Evolutionary conservation across 768 basidiomycete species (phyloP).

Genomic region (Gloeopeniophorella convolvens): DNA sequence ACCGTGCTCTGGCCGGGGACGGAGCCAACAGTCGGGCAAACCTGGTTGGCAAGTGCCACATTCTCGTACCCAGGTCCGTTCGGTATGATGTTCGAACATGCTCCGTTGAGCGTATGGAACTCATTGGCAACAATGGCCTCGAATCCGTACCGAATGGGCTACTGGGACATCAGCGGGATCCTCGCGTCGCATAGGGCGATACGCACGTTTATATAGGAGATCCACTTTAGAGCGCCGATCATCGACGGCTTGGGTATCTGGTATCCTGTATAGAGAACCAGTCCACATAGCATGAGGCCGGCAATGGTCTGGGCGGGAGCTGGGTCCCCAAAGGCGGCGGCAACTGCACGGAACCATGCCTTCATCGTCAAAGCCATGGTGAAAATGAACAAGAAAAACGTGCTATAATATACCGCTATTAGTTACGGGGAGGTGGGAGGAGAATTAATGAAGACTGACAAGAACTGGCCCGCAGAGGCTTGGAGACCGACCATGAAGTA

Average conservation of each 20-base stretch:
- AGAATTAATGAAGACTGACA: constrained; percentile 39
- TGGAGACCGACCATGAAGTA: constrained; percentile 62
- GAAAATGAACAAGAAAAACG: constrained; percentile 52
- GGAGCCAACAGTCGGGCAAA: constrained; percentile 68
- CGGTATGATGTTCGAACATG: constrained; percentile 54
- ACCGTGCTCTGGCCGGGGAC: constrained; percentile 54
- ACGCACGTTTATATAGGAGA: constrained; percentile 55
- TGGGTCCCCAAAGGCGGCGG: constrained; percentile 51
- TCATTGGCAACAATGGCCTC: constrained; percentile 76
- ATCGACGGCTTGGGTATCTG: constrained; percentile 54
- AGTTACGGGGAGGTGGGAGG: background rate
- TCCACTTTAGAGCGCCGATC: constrained; percentile 65
- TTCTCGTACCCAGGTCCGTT: constrained; percentile 56
- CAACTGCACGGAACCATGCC: constrained; percentile 65
- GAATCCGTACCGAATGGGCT: constrained; percentile 69
- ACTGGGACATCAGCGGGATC: constrained; percentile 23
- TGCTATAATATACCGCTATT: constrained; percentile 32
- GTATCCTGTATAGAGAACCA: constrained; percentile 56
- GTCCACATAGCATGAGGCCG: constrained; percentile 43
- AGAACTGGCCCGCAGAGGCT: constrained; percentile 51
- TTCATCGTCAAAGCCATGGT: constrained; percentile 60
- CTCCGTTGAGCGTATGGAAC: constrained; percentile 62
- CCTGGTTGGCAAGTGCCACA: constrained; percentile 56
- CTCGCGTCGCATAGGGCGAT: too few species aligned
- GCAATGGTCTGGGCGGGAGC: constrained; percentile 59